These are phyloP conservation scores for Populus ilicifolia DNA, from an alignment of 345 rosid species.

Conservation along the genomic window DNA sequence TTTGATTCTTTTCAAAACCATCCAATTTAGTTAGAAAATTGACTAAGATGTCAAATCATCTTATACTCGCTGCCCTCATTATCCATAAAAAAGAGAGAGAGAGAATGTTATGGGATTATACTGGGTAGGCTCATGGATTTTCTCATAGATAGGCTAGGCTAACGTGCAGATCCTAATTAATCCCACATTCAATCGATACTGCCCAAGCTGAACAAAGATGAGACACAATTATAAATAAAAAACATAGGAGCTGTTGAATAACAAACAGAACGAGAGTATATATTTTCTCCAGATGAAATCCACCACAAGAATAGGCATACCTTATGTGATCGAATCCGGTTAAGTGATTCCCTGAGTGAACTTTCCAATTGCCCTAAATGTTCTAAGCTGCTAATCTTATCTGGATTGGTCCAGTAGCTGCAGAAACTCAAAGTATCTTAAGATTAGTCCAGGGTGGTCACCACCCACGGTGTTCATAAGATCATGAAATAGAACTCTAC, in stretches of 20 bases:
- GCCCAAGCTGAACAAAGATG: neutral
- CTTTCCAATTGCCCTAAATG: conserved; percentile 58
- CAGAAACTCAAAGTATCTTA: conserved; percentile 21
- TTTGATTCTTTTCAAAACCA: neutral
- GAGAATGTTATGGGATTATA: neutral
- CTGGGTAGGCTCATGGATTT: neutral
- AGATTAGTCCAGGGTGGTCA: conserved; percentile 1
- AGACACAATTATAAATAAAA: neutral
- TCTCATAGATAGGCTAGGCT: neutral
- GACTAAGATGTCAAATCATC: neutral
- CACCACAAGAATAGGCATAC: conserved; percentile 27
- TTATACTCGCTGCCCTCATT: neutral
- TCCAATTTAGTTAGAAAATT: neutral
- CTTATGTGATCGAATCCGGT: conserved; percentile 51
- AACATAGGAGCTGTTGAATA: neutral
- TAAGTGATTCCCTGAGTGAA: conserved; percentile 54
- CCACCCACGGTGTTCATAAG: neutral
- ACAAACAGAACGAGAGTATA: neutral
- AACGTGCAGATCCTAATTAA: neutral
- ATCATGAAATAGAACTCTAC: neutral
- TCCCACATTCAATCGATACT: no score
- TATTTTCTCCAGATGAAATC: neutral
- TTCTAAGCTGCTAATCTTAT: conserved; percentile 55
- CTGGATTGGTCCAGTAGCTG: conserved; percentile 61
- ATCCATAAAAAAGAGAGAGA: neutral